Conservation (phyloP, 1,284 basidiomycete genomes). For the Ceratobasidium sp. region DNA sequence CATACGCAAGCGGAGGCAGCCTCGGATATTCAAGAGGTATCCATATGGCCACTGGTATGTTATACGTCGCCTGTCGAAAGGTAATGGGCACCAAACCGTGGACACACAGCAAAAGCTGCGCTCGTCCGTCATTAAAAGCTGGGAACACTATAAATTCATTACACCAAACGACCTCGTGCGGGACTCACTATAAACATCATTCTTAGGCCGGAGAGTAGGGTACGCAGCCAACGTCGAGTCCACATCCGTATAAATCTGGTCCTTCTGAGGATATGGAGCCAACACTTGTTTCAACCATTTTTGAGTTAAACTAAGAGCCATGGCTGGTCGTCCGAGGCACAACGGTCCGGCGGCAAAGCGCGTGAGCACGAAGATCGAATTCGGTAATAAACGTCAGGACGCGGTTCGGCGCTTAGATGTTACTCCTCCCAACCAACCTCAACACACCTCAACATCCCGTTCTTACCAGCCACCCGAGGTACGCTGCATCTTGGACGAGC, state of each 20-base stretch:
- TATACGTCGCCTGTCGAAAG: constrained; percentile 84
- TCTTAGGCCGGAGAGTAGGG: constrained; percentile 84
- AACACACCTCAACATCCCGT: not conserved
- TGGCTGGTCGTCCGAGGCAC: constrained; percentile 10
- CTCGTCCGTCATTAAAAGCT: constrained; percentile 96
- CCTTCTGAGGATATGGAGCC: constrained; percentile 71
- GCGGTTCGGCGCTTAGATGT: constrained; percentile 34
- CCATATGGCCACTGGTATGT: constrained; percentile 96
- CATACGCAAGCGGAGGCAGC: constrained; percentile 89
- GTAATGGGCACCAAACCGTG: constrained; percentile 93
- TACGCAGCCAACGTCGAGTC: constrained; percentile 72
- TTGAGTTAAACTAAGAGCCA: constrained; percentile 60
- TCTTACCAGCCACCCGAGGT: no score
- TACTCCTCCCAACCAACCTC: constrained; percentile 29
- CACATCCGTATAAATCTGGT: constrained; percentile 74
- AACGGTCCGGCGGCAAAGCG: constrained; percentile 13
- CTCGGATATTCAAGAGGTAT: constrained; percentile 84
- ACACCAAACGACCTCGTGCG: constrained; percentile 44
- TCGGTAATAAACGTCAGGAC: constrained; percentile 33
- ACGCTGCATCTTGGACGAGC: no score
- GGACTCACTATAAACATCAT: constrained; percentile 90
- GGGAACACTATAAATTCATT: not conserved
- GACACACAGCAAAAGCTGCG: constrained; percentile 89
- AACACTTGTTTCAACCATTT: constrained; percentile 83
- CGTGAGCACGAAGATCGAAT: not conserved